Evolutionary conservation across 768 basidiomycete genomes (phyloP), one percentile per base, ranked within the genome.

Genomic region (Amanita thiersii): DNA sequence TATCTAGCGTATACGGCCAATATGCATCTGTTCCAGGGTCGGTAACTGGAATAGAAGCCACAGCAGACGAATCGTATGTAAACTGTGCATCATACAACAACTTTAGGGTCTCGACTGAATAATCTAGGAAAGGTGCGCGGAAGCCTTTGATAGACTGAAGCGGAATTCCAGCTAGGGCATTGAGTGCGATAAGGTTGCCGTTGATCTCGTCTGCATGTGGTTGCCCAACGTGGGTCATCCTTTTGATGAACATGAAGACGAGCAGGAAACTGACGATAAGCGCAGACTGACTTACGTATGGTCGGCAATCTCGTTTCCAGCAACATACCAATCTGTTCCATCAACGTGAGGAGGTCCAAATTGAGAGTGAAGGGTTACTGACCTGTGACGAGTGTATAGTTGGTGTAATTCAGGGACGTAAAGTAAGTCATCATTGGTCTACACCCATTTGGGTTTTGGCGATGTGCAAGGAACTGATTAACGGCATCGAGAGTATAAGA

Each of bases 1-100:
- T 54, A 56, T 89, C 86, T 38, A 89, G 70, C 0, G 82, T 84
- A 57, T 88, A 87, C 0, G 86, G 86, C 86, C 86, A 89, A 58
- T 57, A 88, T 3, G 85, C 83, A 52, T 89, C 85, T 0, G 85
- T 82, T 37, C 64, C 57, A 11, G 69, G 63, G 39, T 79, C 76
- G 10, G 75, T 79, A 30, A 85, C 84, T 5, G 81, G 80, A 9
- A 77, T 65, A 1, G 81, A 72, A 0, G 82, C 65, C 1, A 74
- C 61, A 0, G 79, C 55, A 15, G 70, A 74, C 4, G 80, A 81
- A 52, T 89, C 86, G 58, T 88, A 89, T 1, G 73, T 71, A 63
- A 88, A 87, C 45, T 69, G 63, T 9, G 78, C 65, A 2, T 61
- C 53, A 21, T 66, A 59, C 18, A 89, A 70, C 25, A 66, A 52